Base-by-base conservation (phyloP, 768 basidiomycete species). In the Russula sp. region DNA sequence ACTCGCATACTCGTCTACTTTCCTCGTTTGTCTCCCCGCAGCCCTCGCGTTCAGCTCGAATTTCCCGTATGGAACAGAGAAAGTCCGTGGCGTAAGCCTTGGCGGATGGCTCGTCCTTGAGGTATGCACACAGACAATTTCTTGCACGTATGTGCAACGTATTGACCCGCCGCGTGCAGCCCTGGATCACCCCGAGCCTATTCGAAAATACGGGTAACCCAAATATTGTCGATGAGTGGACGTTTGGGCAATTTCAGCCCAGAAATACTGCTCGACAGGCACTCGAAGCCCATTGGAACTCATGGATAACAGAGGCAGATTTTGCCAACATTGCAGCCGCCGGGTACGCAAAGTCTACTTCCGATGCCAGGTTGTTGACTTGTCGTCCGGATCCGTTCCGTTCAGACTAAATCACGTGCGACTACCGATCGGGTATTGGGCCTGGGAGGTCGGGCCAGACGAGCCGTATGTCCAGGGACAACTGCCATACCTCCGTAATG, bases 341-440 rank as follows among this genome's bases (percentile, higher is more conserved):
- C 7, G 88, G 89, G 88, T 88, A 71, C 22, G 73, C 71, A 7
- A 32, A 29, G 35, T 46, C 29, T 22, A 22, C 25, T 29, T 35
- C 16, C 18, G 36, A 14, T n/a, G 56, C 36, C 47, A 56, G 18
- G 39, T 58, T 52, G 45, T 54, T 49, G 57, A 56, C 64, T 61
- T 42, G 43, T n/a, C n/a, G n/a, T n/a, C n/a, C n/a, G n/a, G n/a
- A n/a, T n/a, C n/a, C n/a, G n/a, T n/a, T n/a, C 25, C 25, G 25
- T 7, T 57, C 68, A 88, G 89, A 13, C 75, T 92, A 59, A 92
- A 92, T 68, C 89, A 91, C 71, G 86, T 93, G 59, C 83, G 90
- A 42, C 67, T 93, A 36, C 90, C 91, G 18, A 89, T 95, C 51
- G 93, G 92, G 16, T 96, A 90, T 72, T 95, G 90, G 90, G 91